Percentiles rank a stretch among this genome's conserved stretches.
Evolutionary conservation across 495 filamentous ascomycete species (phyloP).

Genomic region (Aspergillus incahuasiensis): DNA sequence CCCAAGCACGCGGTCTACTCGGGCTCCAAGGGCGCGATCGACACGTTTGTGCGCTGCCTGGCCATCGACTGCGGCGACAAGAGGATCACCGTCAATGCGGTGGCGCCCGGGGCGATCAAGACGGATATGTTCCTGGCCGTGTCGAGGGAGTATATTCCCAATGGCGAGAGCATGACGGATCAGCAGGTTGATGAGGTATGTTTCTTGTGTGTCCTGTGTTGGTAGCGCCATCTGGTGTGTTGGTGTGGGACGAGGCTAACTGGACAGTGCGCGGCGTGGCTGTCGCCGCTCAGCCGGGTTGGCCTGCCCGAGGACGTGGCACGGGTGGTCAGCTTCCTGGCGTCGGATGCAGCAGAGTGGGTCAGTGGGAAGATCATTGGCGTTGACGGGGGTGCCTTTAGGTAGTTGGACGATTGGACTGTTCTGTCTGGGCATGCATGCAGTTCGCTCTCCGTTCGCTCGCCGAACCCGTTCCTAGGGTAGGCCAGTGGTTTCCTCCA

Average conservation of each 20-base stretch:
- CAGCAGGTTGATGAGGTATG: conserved; percentile 2
- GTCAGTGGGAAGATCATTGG: conserved; percentile 48
- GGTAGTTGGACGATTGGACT: neutral
- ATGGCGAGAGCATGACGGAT: neutral
- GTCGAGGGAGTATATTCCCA: conserved; percentile 60
- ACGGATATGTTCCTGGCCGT: conserved; percentile 71
- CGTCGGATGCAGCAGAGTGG: conserved; percentile 54
- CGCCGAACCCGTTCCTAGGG: too few species aligned
- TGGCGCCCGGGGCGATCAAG: conserved; percentile 75
- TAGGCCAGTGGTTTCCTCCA: too few species aligned
- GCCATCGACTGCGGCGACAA: conserved; percentile 67
- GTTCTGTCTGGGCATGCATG: neutral
- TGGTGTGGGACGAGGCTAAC: too few species aligned
- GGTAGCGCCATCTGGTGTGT: too few species aligned
- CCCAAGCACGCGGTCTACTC: conserved; percentile 73
- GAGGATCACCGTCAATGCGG: conserved; percentile 71
- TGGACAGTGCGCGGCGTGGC: neutral
- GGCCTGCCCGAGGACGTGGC: conserved; percentile 56
- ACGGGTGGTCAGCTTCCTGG: conserved; percentile 52
- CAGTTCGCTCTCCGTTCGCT: neutral
- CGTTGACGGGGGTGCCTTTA: conserved; percentile 3
- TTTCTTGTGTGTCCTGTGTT: neutral
- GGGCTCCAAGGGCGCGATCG: conserved; percentile 70
- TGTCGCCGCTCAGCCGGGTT: conserved; percentile 46
- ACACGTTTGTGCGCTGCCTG: conserved; percentile 73